A percentile compares a stretch with the other conserved stretches of the same genome.
Conservation (phyloP, 495 filamentous ascomycete species). For the Neurospora sp. region DNA sequence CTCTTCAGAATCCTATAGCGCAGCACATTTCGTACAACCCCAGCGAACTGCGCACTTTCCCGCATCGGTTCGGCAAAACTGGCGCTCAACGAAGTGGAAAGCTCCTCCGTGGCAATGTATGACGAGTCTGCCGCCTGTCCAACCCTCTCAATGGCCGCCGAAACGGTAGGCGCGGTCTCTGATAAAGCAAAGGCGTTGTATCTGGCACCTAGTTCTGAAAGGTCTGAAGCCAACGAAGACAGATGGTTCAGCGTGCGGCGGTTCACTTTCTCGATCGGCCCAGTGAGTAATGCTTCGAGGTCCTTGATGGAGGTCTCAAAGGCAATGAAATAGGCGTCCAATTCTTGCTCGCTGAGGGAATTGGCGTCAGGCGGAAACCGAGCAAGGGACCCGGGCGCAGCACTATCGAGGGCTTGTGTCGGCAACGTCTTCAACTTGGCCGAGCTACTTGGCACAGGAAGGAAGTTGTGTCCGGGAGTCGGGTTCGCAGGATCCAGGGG, state of each 20-base stretch:
- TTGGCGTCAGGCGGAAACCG: slow-evolving; percentile 75
- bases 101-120: slow-evolving; percentile 89
- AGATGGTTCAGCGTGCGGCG: slow-evolving; percentile 78
- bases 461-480: slow-evolving; percentile 74
- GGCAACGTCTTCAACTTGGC: slow-evolving; percentile 65
- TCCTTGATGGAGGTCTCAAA: slow-evolving; percentile 85
- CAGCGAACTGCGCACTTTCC: slow-evolving; percentile 93
- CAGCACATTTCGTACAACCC: slow-evolving; percentile 80
- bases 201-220: slow-evolving; percentile 82
- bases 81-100: slow-evolving; percentile 71
- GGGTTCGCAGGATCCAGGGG: slow-evolving; percentile 89
- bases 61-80: slow-evolving; percentile 95
- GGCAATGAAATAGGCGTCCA: slow-evolving; percentile 90
- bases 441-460: slow-evolving; percentile 74
- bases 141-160: slow-evolving; percentile 87
- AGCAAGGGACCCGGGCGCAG: slow-evolving; percentile 56
- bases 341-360: slow-evolving; percentile 71
- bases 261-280: slow-evolving; percentile 93
- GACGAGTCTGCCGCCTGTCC: slow-evolving; percentile 94
- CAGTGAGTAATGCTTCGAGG: slow-evolving; percentile 73
- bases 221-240: slow-evolving; percentile 69
- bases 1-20: slow-evolving; percentile 84
- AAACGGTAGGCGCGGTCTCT: slow-evolving; percentile 75
- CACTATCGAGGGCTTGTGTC: slow-evolving; percentile 27
- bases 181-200: slow-evolving; percentile 97